Percentiles rank a stretch among this genome's conserved stretches.
Evolutionary conservation across 1,284 basidiomycete genomes (phyloP).

Genomic region (Puccinia polysora): DNA sequence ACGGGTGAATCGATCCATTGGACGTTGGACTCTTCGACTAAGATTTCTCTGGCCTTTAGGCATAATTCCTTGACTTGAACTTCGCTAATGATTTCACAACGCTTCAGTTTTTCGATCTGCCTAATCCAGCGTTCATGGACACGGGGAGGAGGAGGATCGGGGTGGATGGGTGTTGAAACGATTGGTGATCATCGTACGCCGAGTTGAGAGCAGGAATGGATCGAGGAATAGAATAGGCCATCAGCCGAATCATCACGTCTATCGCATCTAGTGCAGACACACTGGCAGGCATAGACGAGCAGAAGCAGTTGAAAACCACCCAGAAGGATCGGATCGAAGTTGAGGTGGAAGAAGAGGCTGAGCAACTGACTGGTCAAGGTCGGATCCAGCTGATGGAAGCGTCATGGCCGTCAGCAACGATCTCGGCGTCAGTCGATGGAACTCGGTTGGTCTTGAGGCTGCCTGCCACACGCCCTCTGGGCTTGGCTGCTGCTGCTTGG

Average conservation of each 20-base stretch:
- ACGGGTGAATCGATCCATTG: constrained; percentile 94
- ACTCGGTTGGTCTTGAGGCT: too few species aligned
- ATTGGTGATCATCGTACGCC: background rate
- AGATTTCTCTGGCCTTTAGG: constrained; percentile 86
- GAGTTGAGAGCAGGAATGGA: background rate
- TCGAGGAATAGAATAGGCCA: too few species aligned
- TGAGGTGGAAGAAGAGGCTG: background rate
- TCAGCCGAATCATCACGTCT: too few species aligned
- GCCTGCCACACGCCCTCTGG: too few species aligned
- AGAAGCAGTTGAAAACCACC: background rate
- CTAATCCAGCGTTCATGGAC: constrained; percentile 44
- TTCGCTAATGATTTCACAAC: constrained; percentile 88
- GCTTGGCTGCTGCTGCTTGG: too few species aligned
- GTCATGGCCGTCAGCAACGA: too few species aligned
- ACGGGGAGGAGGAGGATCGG: too few species aligned
- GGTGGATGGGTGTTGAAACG: background rate
- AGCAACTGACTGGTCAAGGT: constrained; percentile 39
- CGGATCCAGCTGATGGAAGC: constrained; percentile 42
- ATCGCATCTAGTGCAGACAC: too few species aligned
- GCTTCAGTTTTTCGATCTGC: constrained; percentile 66
- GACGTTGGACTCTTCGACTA: constrained; percentile 93
- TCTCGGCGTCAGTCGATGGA: too few species aligned
- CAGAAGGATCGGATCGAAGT: background rate
- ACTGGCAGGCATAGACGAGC: too few species aligned
- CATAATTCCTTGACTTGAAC: constrained; percentile 88